These are phyloP conservation scores for Monosporozyma siamensis DNA, from an alignment of 805 yeast genomes.

Conservation along the genomic window DNA sequence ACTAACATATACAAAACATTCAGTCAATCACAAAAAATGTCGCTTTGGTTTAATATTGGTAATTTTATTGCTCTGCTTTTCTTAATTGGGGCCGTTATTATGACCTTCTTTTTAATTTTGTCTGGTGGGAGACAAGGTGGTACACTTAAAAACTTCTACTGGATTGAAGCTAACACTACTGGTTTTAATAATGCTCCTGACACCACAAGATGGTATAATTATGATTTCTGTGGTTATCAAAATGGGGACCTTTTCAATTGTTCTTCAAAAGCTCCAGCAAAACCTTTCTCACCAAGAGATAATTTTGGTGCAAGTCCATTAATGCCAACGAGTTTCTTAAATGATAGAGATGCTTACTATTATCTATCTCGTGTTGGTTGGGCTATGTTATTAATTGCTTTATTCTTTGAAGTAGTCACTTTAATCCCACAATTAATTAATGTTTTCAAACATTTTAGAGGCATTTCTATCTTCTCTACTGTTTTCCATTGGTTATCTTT, in stretches of 20 bases:
- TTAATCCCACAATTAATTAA: conserved; percentile 31
- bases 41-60: conserved; percentile 17
- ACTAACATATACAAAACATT: too few species aligned
- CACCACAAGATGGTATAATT: conserved; percentile 71
- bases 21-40: not conserved
- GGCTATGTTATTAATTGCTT: conserved; percentile 52
- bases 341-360: conserved; percentile 44
- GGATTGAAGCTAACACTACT: conserved; percentile 70
- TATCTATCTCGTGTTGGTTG: conserved; percentile 61
- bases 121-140: conserved; percentile 50
- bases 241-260: conserved; percentile 43
- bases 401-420: conserved; percentile 44
- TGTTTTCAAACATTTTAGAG: conserved; percentile 15
- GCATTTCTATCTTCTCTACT: conserved; percentile 15
- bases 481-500: conserved; percentile 30
- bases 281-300: conserved; percentile 71
- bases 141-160: conserved; percentile 59
- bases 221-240: conserved; percentile 45
- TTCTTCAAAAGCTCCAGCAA: conserved; percentile 55
- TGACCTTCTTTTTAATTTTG: conserved; percentile 54
- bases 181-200: conserved; percentile 35
- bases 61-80: conserved; percentile 28
- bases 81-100: conserved; percentile 39
- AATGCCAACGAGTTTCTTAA: conserved; percentile 46
- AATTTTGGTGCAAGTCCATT: conserved; percentile 50